phyloP scores from a whole-genome alignment of 495 filamentous ascomycete species.

The Glarea lozoyensis region DNA sequence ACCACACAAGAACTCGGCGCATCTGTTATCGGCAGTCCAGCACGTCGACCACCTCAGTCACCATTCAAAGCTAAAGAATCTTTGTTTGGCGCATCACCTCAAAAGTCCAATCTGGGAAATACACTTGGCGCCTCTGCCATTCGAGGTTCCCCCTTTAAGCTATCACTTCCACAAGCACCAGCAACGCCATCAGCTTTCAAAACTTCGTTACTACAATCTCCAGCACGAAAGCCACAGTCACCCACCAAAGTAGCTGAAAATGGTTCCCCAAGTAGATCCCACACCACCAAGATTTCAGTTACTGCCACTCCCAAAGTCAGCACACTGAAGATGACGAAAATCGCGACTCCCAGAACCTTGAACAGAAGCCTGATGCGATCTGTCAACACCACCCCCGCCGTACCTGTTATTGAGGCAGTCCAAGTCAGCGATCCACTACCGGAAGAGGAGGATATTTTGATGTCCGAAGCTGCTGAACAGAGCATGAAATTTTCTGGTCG shows the following conservation, averaged over 20 bases:
- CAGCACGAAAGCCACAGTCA: slow-evolving; percentile 36
- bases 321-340: slow-evolving; percentile 19
- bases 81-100: slow-evolving; percentile 38
- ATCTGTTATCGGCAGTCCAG: slow-evolving; percentile 34
- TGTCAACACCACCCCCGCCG: slow-evolving; percentile 11
- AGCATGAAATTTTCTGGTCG: slow-evolving; percentile 34
- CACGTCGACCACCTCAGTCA: slow-evolving; percentile 33
- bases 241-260: slow-evolving; percentile 30
- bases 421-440: no score
- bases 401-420: neutral
- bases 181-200: slow-evolving; percentile 27
- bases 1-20: slow-evolving; percentile 14
- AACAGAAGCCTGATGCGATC: slow-evolving; percentile 15
- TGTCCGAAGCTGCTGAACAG: neutral
- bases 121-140: slow-evolving; percentile 10
- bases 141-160: slow-evolving; percentile 20
- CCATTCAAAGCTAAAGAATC: slow-evolving; percentile 41
- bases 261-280: slow-evolving; percentile 19
- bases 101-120: no score
- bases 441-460: neutral
- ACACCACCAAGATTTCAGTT: neutral
- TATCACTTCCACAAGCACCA: slow-evolving; percentile 10
- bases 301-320: slow-evolving; percentile 15
- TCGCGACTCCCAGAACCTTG: slow-evolving; percentile 18
- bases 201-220: slow-evolving; percentile 33